Evolutionary conservation across 306 rosid genomes (phyloP).

Genomic region (Cucurbita ficifolia): DNA sequence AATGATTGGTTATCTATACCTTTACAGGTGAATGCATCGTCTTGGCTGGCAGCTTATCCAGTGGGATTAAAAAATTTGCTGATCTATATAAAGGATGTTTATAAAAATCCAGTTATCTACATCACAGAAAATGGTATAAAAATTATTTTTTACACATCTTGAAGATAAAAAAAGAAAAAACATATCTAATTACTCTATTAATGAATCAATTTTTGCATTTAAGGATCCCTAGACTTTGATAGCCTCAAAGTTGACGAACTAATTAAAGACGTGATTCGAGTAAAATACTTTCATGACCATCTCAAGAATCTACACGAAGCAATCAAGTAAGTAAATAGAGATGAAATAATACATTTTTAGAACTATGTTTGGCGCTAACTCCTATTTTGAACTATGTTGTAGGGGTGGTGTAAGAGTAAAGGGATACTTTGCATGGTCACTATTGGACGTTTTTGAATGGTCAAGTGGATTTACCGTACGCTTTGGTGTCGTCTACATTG

Average conservation of each 20-base stretch:
- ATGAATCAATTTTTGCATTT: background rate
- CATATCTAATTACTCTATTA: background rate
- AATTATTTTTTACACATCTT: background rate
- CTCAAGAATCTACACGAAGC: background rate
- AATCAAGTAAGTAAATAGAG: background rate
- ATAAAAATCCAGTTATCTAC: constrained; percentile 15
- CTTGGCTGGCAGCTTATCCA: constrained; percentile 11
- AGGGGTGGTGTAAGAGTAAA: background rate
- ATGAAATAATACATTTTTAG: too few species aligned
- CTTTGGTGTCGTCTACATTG: background rate
- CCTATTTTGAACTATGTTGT: background rate
- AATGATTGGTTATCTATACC: background rate
- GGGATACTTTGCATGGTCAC: background rate
- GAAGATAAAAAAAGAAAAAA: background rate
- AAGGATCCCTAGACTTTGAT: background rate
- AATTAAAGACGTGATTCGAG: background rate
- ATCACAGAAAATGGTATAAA: constrained; percentile 42
- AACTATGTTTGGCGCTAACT: too few species aligned
- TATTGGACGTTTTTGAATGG: background rate
- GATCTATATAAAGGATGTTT: constrained; percentile 10
- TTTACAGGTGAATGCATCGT: background rate
- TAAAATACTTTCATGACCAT: background rate
- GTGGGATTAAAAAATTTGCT: constrained; percentile 13
- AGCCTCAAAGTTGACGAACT: background rate
- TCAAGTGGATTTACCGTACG: background rate